Conservation (phyloP, 2,329 filamentous ascomycete genomes). For the Curvularia sp. region DNA sequence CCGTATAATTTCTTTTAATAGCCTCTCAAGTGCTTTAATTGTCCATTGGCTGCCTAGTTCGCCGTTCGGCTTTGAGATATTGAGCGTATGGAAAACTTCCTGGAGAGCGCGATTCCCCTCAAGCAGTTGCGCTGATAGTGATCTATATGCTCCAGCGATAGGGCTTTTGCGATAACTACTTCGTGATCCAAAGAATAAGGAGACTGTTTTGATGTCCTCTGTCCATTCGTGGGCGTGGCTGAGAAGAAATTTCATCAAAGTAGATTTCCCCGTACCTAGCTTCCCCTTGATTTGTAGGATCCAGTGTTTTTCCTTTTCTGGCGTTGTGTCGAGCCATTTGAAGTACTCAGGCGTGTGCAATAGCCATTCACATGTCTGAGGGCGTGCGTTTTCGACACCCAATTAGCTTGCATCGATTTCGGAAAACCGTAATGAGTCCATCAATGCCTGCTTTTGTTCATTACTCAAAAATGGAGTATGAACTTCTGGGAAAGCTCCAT, state of each 20-base stretch:
- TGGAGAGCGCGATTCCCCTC: constrained; percentile 18
- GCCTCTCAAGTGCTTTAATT: constrained; percentile 18
- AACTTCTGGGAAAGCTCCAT: no score
- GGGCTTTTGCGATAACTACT: constrained; percentile 31
- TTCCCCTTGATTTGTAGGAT: constrained; percentile 58
- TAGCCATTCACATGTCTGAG: no score
- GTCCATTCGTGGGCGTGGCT: constrained; percentile 15
- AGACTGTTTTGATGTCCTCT: constrained; percentile 12
- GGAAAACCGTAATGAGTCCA: no score
- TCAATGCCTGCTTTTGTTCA: no score
- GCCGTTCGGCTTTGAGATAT: constrained; percentile 2
- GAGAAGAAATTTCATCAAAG: constrained; percentile 49
- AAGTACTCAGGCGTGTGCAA: constrained; percentile 44
- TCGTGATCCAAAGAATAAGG: constrained; percentile 41
- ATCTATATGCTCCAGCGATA: constrained; percentile 33
- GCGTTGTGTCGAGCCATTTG: constrained; percentile 47
- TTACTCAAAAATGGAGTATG: no score
- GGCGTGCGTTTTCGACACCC: no score
- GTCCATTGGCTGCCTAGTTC: constrained; percentile 22
- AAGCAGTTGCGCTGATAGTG: constrained; percentile 38
- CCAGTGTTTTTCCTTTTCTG: constrained; percentile 42
- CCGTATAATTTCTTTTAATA: constrained; percentile 28
- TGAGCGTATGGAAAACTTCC: constrained; percentile 9
- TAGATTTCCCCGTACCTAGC: constrained; percentile 51
- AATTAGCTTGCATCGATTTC: no score